Conservation (phyloP, 2,329 filamentous ascomycete species). For the Xylariales sp. region DNA sequence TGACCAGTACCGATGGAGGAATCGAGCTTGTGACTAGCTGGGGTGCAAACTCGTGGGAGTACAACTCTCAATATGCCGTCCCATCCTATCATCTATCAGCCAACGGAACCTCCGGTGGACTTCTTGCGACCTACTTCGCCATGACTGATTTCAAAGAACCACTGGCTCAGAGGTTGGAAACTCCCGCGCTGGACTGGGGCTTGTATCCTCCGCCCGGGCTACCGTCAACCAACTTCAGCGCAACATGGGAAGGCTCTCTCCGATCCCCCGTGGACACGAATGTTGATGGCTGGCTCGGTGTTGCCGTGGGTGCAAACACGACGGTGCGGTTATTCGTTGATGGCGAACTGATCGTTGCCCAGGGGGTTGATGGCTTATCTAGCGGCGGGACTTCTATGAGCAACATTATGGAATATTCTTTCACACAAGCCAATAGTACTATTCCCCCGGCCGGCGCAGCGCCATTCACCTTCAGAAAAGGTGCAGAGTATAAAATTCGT, state of each 20-base stretch:
- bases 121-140: slow-evolving; percentile 35
- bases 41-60: slow-evolving; percentile 39
- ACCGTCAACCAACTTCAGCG: slow-evolving; percentile 39
- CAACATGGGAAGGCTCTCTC: slow-evolving; percentile 35
- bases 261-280: slow-evolving; percentile 30
- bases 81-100: slow-evolving; percentile 34
- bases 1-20: slow-evolving; percentile 10
- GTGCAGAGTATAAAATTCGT: slow-evolving; percentile 27
- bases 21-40: slow-evolving; percentile 33
- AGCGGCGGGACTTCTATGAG: slow-evolving; percentile 28
- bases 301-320: slow-evolving; percentile 34
- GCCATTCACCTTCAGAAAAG: slow-evolving; percentile 31
- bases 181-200: slow-evolving; percentile 37
- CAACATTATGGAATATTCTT: slow-evolving; percentile 34
- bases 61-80: slow-evolving; percentile 38
- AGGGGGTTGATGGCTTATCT: slow-evolving; percentile 19
- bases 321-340: slow-evolving; percentile 33
- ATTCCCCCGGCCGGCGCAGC: slow-evolving; percentile 28
- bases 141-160: slow-evolving; percentile 31
- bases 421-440: slow-evolving; percentile 29
- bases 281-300: slow-evolving; percentile 37
- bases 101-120: slow-evolving; percentile 29
- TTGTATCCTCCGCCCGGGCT: slow-evolving; percentile 36
- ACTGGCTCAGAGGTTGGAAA: slow-evolving; percentile 24
- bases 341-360: slow-evolving; percentile 19